These are phyloP conservation scores for Vitis rupestris DNA, from an alignment of 164 flowering plant species.

Conservation along the genomic window DNA sequence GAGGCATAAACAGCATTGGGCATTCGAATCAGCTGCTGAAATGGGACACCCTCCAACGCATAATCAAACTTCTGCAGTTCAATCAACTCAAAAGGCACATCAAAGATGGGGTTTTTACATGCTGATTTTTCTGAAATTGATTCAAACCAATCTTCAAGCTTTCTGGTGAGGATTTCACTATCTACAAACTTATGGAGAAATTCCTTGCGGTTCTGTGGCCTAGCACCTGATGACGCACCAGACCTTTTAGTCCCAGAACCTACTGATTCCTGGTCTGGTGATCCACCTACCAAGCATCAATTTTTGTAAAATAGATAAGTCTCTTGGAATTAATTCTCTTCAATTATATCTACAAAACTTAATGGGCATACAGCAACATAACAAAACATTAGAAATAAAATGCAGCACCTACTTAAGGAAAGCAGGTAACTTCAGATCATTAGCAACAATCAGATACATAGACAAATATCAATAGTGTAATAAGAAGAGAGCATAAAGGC, in stretches of 20 bases:
- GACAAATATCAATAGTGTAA: too few species aligned
- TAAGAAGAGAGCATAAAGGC: too few species aligned
- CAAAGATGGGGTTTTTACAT: constrained; percentile 36
- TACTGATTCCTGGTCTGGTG: constrained; percentile 68
- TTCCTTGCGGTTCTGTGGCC: constrained; percentile 57
- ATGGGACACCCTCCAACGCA: constrained; percentile 81
- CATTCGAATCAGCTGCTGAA: constrained; percentile 91
- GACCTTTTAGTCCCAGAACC: constrained; percentile 79
- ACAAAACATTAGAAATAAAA: too few species aligned
- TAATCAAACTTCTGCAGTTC: constrained; percentile 92
- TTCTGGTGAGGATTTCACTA: constrained; percentile 46
- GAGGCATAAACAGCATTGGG: constrained; percentile 83
- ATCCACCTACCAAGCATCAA: constrained; percentile 49
- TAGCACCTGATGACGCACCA: constrained; percentile 60
- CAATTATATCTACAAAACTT: too few species aligned
- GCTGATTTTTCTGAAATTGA: constrained; percentile 37
- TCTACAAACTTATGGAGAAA: constrained; percentile 72
- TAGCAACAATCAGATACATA: too few species aligned
- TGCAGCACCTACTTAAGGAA: too few species aligned
- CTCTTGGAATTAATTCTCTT: neutral
- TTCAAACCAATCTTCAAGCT: constrained; percentile 53
- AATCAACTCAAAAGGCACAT: constrained; percentile 79
- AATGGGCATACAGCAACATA: too few species aligned
- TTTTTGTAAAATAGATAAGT: neutral
- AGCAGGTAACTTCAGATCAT: too few species aligned